Base-by-base conservation (phyloP, 495 filamentous ascomycete species). In the Podospora pseudoanserina region DNA sequence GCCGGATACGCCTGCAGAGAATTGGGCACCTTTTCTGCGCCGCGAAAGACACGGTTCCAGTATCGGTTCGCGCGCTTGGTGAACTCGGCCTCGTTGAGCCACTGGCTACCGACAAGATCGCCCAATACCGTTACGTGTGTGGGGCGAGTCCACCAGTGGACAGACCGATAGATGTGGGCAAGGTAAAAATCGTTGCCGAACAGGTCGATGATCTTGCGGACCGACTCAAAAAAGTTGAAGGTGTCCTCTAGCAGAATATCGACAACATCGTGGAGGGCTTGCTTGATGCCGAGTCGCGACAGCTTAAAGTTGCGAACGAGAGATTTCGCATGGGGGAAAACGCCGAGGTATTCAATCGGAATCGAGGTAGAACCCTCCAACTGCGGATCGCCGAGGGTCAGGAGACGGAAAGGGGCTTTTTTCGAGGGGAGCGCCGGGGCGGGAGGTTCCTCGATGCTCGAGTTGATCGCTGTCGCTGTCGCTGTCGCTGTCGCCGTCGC, bases 101-200 rank as follows among this genome's bases (percentile, higher is more conserved):
- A 98, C 74, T 99, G 95, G 72, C 93, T 97, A n/a, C 95, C 96
- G 7, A 99, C 80, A 64, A 98, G 80, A 73, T 99, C 95, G 4
- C 95, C 95, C 3, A 99, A 83, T 1, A 97, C 93, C 0, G 90
- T 88, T 28, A 94, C 89, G 78, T 99, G 96, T 0, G 92, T 96
- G 27, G 95, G 95, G 26, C 83, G 76, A 4, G 88, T 86, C 88
- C 89, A 93, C 88, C 91, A 94, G 69, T 86, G 85, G 19, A 96
- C 75, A 0, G 89, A 92, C n/a, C 92, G 87, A 81, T 95, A 97
- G 60, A 97, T 91, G 75, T 97, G 95, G 11, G 91, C 90, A 7
- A 99, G 87, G 78, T 97, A 99, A 70, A 87, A 93, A 77, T 99
- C 95, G 78, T 99, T 99, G 1, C 96, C 95, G 68, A 91, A 83